Conservation (phyloP, 768 basidiomycete genomes). For the Floccularia luteovirens region DNA sequence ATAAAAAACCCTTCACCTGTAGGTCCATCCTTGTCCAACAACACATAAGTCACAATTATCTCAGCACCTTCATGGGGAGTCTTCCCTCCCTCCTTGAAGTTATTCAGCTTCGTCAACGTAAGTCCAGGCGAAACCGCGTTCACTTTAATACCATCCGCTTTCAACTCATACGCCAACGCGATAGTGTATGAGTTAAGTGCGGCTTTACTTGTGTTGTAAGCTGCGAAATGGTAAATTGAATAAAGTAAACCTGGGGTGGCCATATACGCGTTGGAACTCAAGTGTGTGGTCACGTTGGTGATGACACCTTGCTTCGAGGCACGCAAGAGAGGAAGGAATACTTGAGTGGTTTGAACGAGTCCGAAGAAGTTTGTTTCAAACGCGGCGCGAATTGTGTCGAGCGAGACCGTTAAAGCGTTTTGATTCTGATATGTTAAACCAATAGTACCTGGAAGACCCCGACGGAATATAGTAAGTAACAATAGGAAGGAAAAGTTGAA, state of each 20-base stretch:
- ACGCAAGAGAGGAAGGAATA: constrained; percentile 33
- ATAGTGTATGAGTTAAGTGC: constrained; percentile 57
- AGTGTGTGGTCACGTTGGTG: constrained; percentile 32
- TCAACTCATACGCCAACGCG: constrained; percentile 58
- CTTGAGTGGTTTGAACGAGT: constrained; percentile 31
- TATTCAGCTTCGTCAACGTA: constrained; percentile 32
- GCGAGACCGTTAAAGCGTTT: constrained; percentile 24
- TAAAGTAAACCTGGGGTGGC: constrained; percentile 20
- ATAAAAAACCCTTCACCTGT: constrained; percentile 21
- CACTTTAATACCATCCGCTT: constrained; percentile 41
- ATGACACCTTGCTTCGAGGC: constrained; percentile 25
- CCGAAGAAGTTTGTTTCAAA: constrained; percentile 38
- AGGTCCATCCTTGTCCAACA: constrained; percentile 29
- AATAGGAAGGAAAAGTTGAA: too few relatives aligned
- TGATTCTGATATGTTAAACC: constrained; percentile 21
- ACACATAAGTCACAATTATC: constrained; percentile 27
- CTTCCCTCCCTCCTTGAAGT: constrained; percentile 28
- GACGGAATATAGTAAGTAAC: neutral
- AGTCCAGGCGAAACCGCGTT: constrained; percentile 61
- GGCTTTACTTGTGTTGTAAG: constrained; percentile 67
- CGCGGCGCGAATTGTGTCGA: constrained; percentile 22
- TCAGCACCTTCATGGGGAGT: constrained; percentile 24
- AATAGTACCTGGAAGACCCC: constrained; percentile 16
- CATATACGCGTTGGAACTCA: constrained; percentile 34
- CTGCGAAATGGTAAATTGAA: constrained; percentile 24